Percentiles rank a stretch among this genome's conserved stretches.
Conservation (phyloP, 2,329 filamentous ascomycete species). For the Xylaria hypoxylon region DNA sequence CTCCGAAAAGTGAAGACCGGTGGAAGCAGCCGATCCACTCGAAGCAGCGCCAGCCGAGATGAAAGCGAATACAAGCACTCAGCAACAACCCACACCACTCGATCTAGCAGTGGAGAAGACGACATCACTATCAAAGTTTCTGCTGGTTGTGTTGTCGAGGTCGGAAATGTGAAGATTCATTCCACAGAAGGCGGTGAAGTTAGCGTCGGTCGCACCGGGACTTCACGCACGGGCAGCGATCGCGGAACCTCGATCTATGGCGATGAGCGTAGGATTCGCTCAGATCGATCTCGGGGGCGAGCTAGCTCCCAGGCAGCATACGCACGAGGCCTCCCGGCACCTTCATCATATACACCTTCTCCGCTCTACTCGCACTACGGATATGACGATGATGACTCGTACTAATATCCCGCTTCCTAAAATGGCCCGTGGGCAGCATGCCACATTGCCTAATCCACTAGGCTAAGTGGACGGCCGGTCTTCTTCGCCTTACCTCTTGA, state of each 20-base stretch:
- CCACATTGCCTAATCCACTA: not conserved
- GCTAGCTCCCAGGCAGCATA: conserved; percentile 64
- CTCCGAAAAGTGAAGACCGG: conserved; percentile 63
- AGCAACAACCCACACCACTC: conserved; percentile 70
- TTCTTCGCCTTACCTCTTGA: not conserved
- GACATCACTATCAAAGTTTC: conserved; percentile 72
- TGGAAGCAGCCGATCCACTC: conserved; percentile 67
- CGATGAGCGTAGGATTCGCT: conserved; percentile 59
- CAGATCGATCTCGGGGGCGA: conserved; percentile 61
- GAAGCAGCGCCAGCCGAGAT: conserved; percentile 70
- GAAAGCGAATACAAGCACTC: conserved; percentile 73
- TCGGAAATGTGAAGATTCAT: conserved; percentile 68
- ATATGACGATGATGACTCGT: conserved; percentile 29
- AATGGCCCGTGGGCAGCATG: not conserved
- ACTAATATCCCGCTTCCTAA: not conserved
- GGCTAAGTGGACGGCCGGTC: not conserved
- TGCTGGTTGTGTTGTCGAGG: conserved; percentile 66
- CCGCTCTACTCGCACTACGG: conserved; percentile 28
- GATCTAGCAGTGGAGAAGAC: conserved; percentile 65
- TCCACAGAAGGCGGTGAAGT: conserved; percentile 71
- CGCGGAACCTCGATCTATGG: conserved; percentile 59
- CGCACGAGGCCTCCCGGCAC: conserved; percentile 46
- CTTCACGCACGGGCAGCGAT: conserved; percentile 62
- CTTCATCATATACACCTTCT: conserved; percentile 34
- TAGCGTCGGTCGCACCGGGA: conserved; percentile 59